Base-by-base conservation (phyloP, 2,329 filamentous ascomycete genomes). In the Epichloe amarillans region DNA sequence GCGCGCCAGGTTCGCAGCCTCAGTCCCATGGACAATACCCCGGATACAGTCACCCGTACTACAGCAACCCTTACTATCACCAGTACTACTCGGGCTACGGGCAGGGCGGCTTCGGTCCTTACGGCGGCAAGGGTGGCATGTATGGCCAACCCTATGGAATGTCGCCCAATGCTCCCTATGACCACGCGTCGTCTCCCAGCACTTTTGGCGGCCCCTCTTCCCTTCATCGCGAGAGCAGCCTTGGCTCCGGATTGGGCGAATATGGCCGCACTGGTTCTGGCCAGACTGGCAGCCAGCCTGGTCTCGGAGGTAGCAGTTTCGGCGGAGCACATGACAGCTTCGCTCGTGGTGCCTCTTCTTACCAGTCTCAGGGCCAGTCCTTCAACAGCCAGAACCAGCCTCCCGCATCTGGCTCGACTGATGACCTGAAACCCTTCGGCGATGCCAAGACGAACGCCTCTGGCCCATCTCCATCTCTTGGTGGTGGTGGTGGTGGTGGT, bases 11-110 rank as follows among this genome's bases (percentile, higher is more conserved):
- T 45, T 66, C 69, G 49, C 71, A 73, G 62, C 70, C 68, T 17
- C 71, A 72, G 57, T 64, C 69, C 26, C 69, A 72, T 53, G 66
- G 64, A 42, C 73, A 76, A 59, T 79, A 78, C 60, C 71, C 73
- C 40, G 74, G 73, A 57, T 72, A 71, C 60, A 72, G 65, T 58
- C 77, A 80, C 58, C 77, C 77, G 2, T 83, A 83, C 66, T 82
- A 76, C 59, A 71, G 69, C 57, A 81, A 75, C 65, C 79, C 79
- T 2, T 83, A 81, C 64, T 84, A 84, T 59, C 71, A 75, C 54
- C 72, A 77, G 52, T 83, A 82, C 65, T 77, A 74, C 58, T 74
- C 76, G 49, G 72, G 70, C 42, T 79, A 77, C 55, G 70, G 69
- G 49, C 75, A 79, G 60, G 74, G 71, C 48, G 74, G 69, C 35